Evolutionary conservation across 1,284 basidiomycete genomes (phyloP), one percentile per base, ranked within the genome.

Genomic region (Leucoagaricus sp.): DNA sequence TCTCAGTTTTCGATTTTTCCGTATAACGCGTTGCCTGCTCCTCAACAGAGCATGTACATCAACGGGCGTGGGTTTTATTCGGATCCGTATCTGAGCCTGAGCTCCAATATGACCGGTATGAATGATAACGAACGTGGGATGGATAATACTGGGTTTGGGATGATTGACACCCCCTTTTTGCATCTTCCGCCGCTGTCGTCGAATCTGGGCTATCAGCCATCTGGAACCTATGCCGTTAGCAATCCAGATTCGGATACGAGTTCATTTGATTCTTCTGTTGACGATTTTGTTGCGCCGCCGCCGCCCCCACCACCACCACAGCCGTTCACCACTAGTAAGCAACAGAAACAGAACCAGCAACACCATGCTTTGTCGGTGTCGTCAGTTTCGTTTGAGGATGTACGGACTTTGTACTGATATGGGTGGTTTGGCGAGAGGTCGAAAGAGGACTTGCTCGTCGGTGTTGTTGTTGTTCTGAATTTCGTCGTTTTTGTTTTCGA

Each of bases 41-140:
- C 53, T 28, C 53, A 55, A 19, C 53, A 50, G 38, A 56, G 42
- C 19, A 48, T 56, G 48, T 56, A 49, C 31, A 56, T 56, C 9
- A 56, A 56, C 23, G 55, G 55, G 9, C 47, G 53, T 23, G 53
- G 53, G 10, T 55, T 55, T 21, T 49, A 55, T 48, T 55, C 53
- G 26, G 53, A 55, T 55, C 45, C 53, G 3, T 55, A 55, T 48
- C 34, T 55, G 42, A 45, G 34, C 25, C 45, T 55, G n/a, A 40
- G 26, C 46, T 49, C 46, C 8, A 28, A 4, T 38, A n/a, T n/a
- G 36, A 15, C 36, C 5, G 36, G 4, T 6, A n/a, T 15, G 36
- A n/a, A 38, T 8, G 36, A 15, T 38, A 6, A 47, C 17, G 23
- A 36, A 19, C 31, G 17, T 25, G n/a, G 6, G 49, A 34, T 34